Conservation (phyloP, 1,284 basidiomycete species). For the Leccinum proximum region DNA sequence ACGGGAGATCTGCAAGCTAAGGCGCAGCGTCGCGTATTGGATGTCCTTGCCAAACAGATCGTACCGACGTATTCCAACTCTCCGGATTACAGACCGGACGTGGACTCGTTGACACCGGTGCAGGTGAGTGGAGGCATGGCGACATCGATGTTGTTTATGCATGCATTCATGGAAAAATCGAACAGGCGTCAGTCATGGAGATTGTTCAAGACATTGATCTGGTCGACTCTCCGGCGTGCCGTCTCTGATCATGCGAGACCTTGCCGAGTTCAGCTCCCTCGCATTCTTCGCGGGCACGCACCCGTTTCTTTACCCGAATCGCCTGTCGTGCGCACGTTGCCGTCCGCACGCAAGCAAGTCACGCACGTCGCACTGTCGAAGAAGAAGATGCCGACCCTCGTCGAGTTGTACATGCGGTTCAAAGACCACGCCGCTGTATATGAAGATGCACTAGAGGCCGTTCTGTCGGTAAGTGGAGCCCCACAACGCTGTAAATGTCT, state of each 20-base stretch:
- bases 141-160: background rate
- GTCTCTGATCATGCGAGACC: conserved; percentile 75
- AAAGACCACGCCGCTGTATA: conserved; percentile 65
- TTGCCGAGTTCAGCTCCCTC: conserved; percentile 84
- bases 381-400: conserved; percentile 80
- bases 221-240: conserved; percentile 51
- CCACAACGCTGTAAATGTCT: too few relatives aligned
- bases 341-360: conserved; percentile 54
- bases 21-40: conserved; percentile 81
- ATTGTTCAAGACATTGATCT: conserved; percentile 69
- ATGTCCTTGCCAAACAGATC: conserved; percentile 81
- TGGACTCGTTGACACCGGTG: conserved; percentile 81
- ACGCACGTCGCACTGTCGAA: conserved; percentile 90
- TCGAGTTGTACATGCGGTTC: conserved; percentile 68
- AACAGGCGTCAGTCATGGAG: conserved; percentile 65
- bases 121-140: conserved; percentile 48
- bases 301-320: conserved; percentile 3
- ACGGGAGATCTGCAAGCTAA: conserved; percentile 60
- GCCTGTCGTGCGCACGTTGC: conserved; percentile 28
- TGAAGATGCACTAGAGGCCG: too few relatives aligned
- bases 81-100: conserved; percentile 85
- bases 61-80: conserved; percentile 76
- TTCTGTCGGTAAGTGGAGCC: too few relatives aligned
- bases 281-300: conserved; percentile 69
- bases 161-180: conserved; percentile 2